Evolutionary conservation across 768 basidiomycete genomes (phyloP).

Genomic region (Amanita molliuscula): DNA sequence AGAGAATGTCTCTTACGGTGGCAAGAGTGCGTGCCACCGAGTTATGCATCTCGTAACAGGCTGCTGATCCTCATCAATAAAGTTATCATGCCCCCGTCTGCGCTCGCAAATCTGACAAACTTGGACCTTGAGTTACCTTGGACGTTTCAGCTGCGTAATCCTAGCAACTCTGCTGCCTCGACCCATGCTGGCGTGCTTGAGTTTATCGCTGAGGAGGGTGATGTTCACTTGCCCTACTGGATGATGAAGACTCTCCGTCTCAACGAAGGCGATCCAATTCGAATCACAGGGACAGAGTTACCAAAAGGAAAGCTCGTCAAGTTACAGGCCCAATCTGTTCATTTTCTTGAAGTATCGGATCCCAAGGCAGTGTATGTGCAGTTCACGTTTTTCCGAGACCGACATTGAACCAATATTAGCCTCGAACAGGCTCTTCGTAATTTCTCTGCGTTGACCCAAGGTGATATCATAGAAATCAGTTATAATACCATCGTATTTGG

Average conservation of each 20-base stretch:
- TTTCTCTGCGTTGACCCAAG: constrained; percentile 85
- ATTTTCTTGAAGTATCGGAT: constrained; percentile 96
- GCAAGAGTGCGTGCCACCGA: constrained; percentile 62
- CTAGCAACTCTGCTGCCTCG: constrained; percentile 68
- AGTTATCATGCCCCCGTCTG: constrained; percentile 98
- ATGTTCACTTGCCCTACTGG: constrained; percentile 95
- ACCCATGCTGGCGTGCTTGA: constrained; percentile 98
- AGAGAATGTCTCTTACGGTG: constrained; percentile 91
- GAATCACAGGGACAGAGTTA: constrained; percentile 80
- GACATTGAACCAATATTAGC: constrained; percentile 25
- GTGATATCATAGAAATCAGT: constrained; percentile 96
- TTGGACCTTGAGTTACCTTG: constrained; percentile 88
- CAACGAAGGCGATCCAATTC: constrained; percentile 91
- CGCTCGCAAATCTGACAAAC: constrained; percentile 76
- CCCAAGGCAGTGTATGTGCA: constrained; percentile 86
- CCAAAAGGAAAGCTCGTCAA: constrained; percentile 95
- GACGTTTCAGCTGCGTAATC: constrained; percentile 96
- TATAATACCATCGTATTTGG: constrained; percentile 96
- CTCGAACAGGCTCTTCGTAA: constrained; percentile 93
- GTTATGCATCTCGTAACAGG: not conserved
- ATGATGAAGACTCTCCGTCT: constrained; percentile 97
- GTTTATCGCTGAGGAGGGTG: constrained; percentile 95
- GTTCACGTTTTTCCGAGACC: constrained; percentile 11
- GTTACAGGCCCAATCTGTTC: constrained; percentile 88
- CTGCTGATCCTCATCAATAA: not conserved